A percentile compares a stretch with the other conserved stretches of the same genome.
These are phyloP conservation scores for Brasenia schreberi DNA, from an alignment of 164 flowering plant genomes.

Conservation along the genomic window DNA sequence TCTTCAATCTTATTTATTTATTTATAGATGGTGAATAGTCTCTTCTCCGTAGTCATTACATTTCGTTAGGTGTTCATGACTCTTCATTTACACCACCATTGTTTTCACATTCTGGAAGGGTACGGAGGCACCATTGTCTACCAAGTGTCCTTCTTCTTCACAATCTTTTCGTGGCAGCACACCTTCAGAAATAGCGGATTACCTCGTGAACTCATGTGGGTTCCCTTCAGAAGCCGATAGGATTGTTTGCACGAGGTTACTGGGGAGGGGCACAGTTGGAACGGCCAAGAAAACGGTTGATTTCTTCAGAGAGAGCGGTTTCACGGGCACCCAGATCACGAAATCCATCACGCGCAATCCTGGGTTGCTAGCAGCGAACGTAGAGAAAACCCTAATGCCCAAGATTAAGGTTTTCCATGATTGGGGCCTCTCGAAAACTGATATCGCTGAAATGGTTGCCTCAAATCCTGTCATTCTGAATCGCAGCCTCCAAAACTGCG, in stretches of 20 bases:
- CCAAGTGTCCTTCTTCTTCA: not conserved
- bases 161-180: not conserved
- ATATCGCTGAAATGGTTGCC: not conserved
- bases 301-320: not conserved
- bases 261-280: not conserved
- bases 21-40: too few relatives aligned
- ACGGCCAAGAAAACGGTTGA: not conserved
- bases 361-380: not conserved
- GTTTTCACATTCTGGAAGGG: not conserved
- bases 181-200: not conserved
- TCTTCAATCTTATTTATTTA: too few relatives aligned
- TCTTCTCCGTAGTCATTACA: too few relatives aligned
- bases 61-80: too few relatives aligned
- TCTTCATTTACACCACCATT: too few relatives aligned
- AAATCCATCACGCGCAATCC: not conserved
- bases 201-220: not conserved
- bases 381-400: not conserved
- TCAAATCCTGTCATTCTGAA: not conserved
- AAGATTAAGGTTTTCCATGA: not conserved
- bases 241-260: not conserved
- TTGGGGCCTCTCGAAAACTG: not conserved
- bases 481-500: not conserved
- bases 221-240: not conserved
- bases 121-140: not conserved
- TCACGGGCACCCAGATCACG: not conserved